Conservation (phyloP, 352 stramenopile genomes). For the Lagenidium giganteum region DNA sequence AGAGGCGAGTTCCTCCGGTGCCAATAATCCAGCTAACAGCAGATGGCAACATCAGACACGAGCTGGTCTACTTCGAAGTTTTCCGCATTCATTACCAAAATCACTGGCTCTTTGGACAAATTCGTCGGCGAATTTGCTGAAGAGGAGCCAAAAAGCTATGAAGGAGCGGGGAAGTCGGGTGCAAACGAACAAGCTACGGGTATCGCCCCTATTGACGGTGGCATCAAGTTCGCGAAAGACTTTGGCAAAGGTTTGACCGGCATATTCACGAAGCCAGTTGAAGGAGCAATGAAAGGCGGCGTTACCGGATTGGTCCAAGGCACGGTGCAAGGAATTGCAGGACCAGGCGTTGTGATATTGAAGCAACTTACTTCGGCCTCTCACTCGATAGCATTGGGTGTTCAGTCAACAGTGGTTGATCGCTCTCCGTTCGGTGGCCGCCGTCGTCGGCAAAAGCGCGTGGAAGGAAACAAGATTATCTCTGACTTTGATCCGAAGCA, state of each 20-base stretch:
- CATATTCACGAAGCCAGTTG: constrained; percentile 70
- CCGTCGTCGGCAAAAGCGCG: constrained; percentile 46
- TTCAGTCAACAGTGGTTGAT: constrained; percentile 68
- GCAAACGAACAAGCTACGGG: constrained; percentile 17
- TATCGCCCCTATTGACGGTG: constrained; percentile 41
- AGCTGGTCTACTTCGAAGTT: constrained; percentile 71
- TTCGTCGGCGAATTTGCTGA: constrained; percentile 69
- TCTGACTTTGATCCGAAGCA: constrained; percentile 48
- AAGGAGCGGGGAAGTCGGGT: too few relatives aligned
- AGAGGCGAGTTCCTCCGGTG: constrained; percentile 40
- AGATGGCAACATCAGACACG: constrained; percentile 48
- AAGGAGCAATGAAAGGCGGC: constrained; percentile 59
- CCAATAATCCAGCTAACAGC: constrained; percentile 35
- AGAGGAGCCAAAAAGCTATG: constrained; percentile 31
- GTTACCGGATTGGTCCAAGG: constrained; percentile 64
- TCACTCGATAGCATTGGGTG: constrained; percentile 54
- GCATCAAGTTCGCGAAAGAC: constrained; percentile 70
- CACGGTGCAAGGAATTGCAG: constrained; percentile 59
- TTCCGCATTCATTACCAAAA: constrained; percentile 70
- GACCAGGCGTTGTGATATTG: constrained; percentile 57
- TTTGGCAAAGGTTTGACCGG: constrained; percentile 66
- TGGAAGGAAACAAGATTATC: constrained; percentile 49
- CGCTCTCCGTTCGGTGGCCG: constrained; percentile 59
- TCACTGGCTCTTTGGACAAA: constrained; percentile 64
- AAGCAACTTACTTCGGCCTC: constrained; percentile 69